A percentile compares a stretch with the other conserved stretches of the same genome.
Conservation (phyloP, 2,329 filamentous ascomycete genomes). For the Pseudogymnoascus sp. region DNA sequence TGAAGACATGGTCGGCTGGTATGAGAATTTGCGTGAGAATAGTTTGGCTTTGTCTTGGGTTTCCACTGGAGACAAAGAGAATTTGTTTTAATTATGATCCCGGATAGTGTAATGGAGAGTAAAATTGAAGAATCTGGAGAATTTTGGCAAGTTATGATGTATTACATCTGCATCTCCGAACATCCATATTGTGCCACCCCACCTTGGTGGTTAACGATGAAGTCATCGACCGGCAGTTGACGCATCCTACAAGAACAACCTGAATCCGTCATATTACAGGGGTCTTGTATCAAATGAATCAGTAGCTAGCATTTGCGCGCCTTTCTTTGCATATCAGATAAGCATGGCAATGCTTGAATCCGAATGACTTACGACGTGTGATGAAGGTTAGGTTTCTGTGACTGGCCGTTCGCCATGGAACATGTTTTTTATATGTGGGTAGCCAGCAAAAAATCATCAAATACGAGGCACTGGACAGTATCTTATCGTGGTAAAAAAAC, state of each 20-base stretch:
- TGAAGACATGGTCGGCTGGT: background rate
- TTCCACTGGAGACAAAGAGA: background rate
- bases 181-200: background rate
- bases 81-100: background rate
- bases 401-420: background rate
- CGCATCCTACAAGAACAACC: background rate
- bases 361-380: background rate
- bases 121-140: background rate
- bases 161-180: background rate
- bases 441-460: slow-evolving; percentile 2
- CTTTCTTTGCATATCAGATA: background rate
- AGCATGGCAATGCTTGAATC: background rate
- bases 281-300: background rate
- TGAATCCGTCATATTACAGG: background rate
- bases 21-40: background rate
- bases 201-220: slow-evolving; percentile 4
- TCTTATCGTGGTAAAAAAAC: background rate
- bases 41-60: background rate
- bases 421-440: background rate
- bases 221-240: slow-evolving; percentile 2
- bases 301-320: background rate
- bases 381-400: background rate
- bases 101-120: background rate
- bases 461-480: background rate
- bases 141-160: background rate